Evolutionary conservation across 768 basidiomycete genomes (phyloP), one percentile per base, ranked within the genome.

Genomic region (Leccinum incarnatum): DNA sequence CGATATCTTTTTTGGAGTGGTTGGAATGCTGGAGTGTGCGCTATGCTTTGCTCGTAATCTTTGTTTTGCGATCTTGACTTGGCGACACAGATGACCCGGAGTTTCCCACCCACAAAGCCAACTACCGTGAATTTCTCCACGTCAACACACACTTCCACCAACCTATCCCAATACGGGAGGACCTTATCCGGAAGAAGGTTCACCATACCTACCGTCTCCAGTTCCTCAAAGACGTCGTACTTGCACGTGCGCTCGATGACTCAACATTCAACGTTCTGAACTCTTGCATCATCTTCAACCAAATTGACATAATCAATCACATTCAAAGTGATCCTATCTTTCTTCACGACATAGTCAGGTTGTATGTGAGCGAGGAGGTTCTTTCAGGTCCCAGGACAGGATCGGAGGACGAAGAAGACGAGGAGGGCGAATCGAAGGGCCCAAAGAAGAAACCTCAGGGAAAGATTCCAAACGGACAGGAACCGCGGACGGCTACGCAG

Each of bases 221-320:
- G 69, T 98, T 94, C 75, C 88, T 99, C 68, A 98, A 98, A 73
- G 97, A 99, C 71, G 96, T 99, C 58, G 93, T 99, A 45, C 89
- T 99, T 51, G 93, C 95, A 1, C 88, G 97, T 17, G 88, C 89
- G 1, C 83, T 98, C 51, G 97, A 99, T 67, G 97, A 99, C 73
- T 89, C 92, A 2, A 98, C 95, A 0, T 96, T 98, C 81, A 94
- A 93, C 68, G 93, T 97, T 66, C 84, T 98, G 69, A 98, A 95
- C 75, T 95, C 93, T 2, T 92, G 92, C 75, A 94, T 99, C 72
- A 93, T 98, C 70, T 98, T 95, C 83, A 97, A 98, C 76, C 96
- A 99, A 72, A 94, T 96, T 67, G 97, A 99, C 74, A 98, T 99
- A 68, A 95, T 99, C 68, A 85, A 81, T 51, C 87, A 96, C 68